Evolutionary conservation across 345 rosid genomes (phyloP), one percentile per base, ranked within the genome.

Genomic region (Alliaria petiolata): DNA sequence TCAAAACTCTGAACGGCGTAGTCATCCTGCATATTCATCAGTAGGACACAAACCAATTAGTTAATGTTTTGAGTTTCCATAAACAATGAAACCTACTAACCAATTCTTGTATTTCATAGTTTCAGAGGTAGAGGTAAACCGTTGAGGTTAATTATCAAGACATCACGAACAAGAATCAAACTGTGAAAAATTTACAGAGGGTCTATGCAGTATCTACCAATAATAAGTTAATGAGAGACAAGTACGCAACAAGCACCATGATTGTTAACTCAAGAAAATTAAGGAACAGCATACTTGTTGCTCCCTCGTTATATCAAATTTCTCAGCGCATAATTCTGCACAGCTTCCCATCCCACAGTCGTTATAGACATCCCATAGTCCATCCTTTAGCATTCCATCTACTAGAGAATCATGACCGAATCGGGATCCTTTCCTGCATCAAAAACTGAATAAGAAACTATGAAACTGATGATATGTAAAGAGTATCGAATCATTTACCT

Each of bases 371-470:
- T 95, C 99, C 99, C 99, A 95, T 42, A 95, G 75, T 49, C 99
- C 99, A 82, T 95, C 99, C 73, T 91, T 91, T 43, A 95, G 53
- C 99, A 95, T 88, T 69, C 98, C 99, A 79, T 95, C 99, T 14
- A 95, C 91, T 42, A 95, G 76, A 50, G 92, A 75, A 83, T 88
- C 99, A 79, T 95, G 96, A 67, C 99, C 96, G 67, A 91, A 81
- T 30, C 98, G 91, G 72, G 98, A 95, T 39, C 99, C 99, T 82
- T 92, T 95, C 84, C 99, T 93, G 85, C 77, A 71, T 56, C 15
- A 52, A 76, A 16, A 55, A 60, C 8, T 9, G 13, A 73, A 60
- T 78, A 54, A 76, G 82, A 74, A 63, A 70, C 63, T 31, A 35
- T 3, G 7, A 22, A 43, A 49, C 7, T 8, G 13, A 33, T 52